Base-by-base conservation (phyloP, 2,329 filamentous ascomycete genomes). In the Penicillium brevicompactum region DNA sequence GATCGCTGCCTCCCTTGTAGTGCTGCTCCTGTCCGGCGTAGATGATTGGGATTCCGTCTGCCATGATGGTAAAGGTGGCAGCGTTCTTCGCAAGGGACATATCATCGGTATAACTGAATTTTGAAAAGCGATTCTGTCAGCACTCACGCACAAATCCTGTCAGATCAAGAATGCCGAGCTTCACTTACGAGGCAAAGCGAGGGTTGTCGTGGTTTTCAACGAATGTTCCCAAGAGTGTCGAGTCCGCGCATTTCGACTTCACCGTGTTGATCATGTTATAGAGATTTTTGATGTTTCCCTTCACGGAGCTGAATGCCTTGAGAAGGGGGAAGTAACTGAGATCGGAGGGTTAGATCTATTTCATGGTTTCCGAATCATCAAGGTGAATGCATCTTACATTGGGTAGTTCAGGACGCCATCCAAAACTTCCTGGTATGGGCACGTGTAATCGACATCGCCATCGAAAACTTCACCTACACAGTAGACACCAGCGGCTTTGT, bases 11-110 rank as follows among this genome's bases (percentile, higher is more conserved):
- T 13, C 80, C 80, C 2, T 72, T 67, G 65, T 80, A 87, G 53
- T 81, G 82, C 65, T 88, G 85, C 68, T 88, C 86, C 53, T 85
- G 83, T 16, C 86, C 86, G 57, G 87, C 81, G 70, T 88, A 89
- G 48, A 88, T 63, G 50, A 87, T 84, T 2, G 85, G 85, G 45
- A 88, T 84, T 6, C 86, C 86, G 49, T 86, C 70, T 11, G 69
- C 56, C 14, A 88, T 78, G 38, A 88, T 79, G 11, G 80, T 81
- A 62, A 84, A 88, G 0, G 84, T 77, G 41, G 87, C 76, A 3
- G 81, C 80, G 61, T 88, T 88, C 70, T 85, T 83, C 42, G 84
- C 80, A 1, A 85, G 76, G 5, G 68, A 55, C 1, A 63, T 58
- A 45, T 71, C 69, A 16, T 58, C 46, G 5, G 69, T 70, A 47